phyloP scores from a whole-genome alignment of 2,329 filamentous ascomycete genomes.

The Aspergillus pseudoviridinutans region DNA sequence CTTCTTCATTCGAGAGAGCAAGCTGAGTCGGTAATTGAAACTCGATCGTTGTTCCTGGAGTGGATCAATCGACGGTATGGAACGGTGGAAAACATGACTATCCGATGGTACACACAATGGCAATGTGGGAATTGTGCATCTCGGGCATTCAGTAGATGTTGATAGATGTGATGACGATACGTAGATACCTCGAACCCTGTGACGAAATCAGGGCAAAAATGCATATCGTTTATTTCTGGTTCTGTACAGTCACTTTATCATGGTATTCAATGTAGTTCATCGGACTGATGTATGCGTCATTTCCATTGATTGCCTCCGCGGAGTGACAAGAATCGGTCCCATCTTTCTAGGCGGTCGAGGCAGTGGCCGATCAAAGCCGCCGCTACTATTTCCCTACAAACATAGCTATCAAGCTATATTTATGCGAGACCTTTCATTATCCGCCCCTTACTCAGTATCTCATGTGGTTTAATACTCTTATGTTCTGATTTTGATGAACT shows the following conservation, averaged over 20 bases:
- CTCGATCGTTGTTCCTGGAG: neutral
- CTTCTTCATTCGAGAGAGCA: slow-evolving; percentile 56
- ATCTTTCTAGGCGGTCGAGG: neutral
- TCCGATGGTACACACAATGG: neutral
- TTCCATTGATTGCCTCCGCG: neutral
- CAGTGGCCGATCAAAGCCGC: neutral
- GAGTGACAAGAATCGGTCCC: neutral
- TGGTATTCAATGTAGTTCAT: neutral
- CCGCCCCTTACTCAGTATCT: neutral
- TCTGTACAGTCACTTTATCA: neutral
- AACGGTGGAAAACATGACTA: neutral
- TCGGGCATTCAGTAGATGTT: neutral
- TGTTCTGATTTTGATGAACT: neutral
- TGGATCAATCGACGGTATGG: neutral
- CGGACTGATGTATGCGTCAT: neutral
- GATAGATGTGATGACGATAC: neutral
- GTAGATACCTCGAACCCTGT: neutral
- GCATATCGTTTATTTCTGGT: neutral
- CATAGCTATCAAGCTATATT: neutral
- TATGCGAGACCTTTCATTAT: neutral
- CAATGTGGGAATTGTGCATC: neutral
- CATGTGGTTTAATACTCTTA: neutral
- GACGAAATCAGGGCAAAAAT: neutral
- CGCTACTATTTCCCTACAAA: neutral
- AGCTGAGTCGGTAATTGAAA: slow-evolving; percentile 37